Conservation (phyloP, 108 stramenopile species). For the Cylindrotheca closterium region DNA sequence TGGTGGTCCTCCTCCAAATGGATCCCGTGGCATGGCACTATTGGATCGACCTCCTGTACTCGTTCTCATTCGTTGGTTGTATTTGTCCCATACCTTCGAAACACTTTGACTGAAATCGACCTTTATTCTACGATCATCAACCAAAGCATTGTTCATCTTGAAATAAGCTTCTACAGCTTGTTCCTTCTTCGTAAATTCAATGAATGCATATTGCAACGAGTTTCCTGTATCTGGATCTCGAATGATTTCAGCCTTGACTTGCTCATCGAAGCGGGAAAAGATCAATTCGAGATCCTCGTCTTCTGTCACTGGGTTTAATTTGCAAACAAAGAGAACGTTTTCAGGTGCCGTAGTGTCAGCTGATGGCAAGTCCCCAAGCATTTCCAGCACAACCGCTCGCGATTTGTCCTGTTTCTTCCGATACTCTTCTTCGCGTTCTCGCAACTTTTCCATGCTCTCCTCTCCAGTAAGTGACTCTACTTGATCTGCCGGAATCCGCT, state of each 20-base stretch:
- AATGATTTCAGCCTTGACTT: slow-evolving; percentile 90
- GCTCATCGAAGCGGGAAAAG: slow-evolving; percentile 89
- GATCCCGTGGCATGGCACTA: slow-evolving; percentile 25
- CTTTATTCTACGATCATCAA: slow-evolving; percentile 96
- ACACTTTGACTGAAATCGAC: slow-evolving; percentile 99
- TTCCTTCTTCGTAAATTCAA: slow-evolving; percentile 89
- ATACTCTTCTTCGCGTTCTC: slow-evolving; percentile 44
- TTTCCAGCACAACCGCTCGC: slow-evolving; percentile 97
- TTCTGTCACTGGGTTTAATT: slow-evolving; percentile 95
- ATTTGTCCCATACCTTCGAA: slow-evolving; percentile 91
- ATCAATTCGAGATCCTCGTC: slow-evolving; percentile 98
- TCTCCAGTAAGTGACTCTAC: slow-evolving; percentile 50
- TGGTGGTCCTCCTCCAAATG: slow-evolving; percentile 7
- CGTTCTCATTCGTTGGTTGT: slow-evolving; percentile 38
- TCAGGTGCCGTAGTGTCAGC: slow-evolving; percentile 92
- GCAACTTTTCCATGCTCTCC: slow-evolving; percentile 32
- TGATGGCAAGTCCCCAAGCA: slow-evolving; percentile 90
- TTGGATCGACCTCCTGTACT: slow-evolving; percentile 10
- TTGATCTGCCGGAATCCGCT: slow-evolving; percentile 63
- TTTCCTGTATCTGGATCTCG: slow-evolving; percentile 94
- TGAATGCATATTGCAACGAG: slow-evolving; percentile 96
- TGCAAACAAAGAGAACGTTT: slow-evolving; percentile 98
- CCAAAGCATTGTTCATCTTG: slow-evolving; percentile 99
- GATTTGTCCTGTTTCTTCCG: slow-evolving; percentile 77
- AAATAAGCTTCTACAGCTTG: slow-evolving; percentile 95